Conservation (phyloP, 257 asterid genomes). For the Lycium ferocissimum region DNA sequence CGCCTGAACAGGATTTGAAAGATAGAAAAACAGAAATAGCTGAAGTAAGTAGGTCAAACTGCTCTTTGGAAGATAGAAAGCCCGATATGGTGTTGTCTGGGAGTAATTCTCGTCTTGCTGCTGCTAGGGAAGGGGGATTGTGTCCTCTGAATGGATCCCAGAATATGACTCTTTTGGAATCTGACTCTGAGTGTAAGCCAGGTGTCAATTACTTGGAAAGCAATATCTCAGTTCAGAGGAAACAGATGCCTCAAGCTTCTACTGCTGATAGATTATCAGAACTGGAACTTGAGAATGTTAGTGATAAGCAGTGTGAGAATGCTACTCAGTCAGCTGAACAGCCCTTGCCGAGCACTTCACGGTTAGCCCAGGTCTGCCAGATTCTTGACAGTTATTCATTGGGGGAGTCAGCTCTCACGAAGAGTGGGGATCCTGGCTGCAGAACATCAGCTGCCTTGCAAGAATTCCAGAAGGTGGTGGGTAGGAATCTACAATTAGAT, state of each 20-base stretch:
- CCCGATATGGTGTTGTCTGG: constrained; percentile 36
- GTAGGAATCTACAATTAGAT: constrained; percentile 43
- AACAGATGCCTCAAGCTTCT: constrained; percentile 44
- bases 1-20: constrained; percentile 38
- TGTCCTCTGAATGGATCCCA: constrained; percentile 40
- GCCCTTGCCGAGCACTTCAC: constrained; percentile 44
- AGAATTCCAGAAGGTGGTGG: constrained; percentile 45
- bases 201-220: constrained; percentile 39
- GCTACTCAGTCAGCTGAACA: constrained; percentile 46
- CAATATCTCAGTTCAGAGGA: constrained; percentile 42
- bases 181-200: constrained; percentile 44
- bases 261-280: constrained; percentile 40
- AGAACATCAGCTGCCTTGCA: constrained; percentile 47
- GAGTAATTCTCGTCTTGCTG: constrained; percentile 38
- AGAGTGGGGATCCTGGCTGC: constrained; percentile 48
- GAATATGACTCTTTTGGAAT: constrained; percentile 42
- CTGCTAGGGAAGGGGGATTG: not conserved
- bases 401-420: constrained; percentile 54
- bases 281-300: constrained; percentile 39
- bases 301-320: constrained; percentile 43
- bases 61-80: constrained; percentile 36
- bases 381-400: constrained; percentile 60
- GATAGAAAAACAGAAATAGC: constrained; percentile 26
- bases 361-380: constrained; percentile 48
- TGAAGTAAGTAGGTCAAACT: constrained; percentile 39